Percentiles rank a stretch among this genome's conserved stretches.
Conservation (phyloP, 2,329 filamentous ascomycete species). For the Fusarium odoratissimum region DNA sequence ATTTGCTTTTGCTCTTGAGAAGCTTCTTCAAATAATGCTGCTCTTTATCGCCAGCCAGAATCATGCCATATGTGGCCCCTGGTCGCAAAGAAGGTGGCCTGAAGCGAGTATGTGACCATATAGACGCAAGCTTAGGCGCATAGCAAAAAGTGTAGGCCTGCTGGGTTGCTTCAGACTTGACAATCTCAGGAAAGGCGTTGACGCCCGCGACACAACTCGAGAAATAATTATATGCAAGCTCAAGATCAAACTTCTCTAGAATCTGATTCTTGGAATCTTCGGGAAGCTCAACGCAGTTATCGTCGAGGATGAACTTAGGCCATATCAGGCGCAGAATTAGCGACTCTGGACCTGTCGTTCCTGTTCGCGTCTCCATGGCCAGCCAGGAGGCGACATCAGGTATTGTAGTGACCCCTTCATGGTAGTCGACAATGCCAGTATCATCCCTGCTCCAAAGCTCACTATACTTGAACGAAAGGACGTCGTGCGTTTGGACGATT, state of each 20-base stretch:
- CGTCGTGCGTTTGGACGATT: constrained; percentile 24
- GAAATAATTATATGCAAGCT: constrained; percentile 50
- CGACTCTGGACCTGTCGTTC: constrained; percentile 25
- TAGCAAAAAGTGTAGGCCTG: constrained; percentile 51
- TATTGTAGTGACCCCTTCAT: constrained; percentile 12
- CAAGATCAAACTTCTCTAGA: constrained; percentile 45
- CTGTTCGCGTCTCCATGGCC: constrained; percentile 27
- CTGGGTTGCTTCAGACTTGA: constrained; percentile 2
- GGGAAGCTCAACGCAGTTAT: constrained; percentile 43
- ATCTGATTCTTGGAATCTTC: constrained; percentile 32
- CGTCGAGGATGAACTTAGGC: constrained; percentile 38
- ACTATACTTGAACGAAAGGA: constrained; percentile 41
- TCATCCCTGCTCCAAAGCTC: constrained; percentile 46
- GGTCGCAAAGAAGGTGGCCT: constrained; percentile 9
- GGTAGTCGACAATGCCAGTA: constrained; percentile 32
- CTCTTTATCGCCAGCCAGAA: constrained; percentile 47
- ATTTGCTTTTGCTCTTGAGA: constrained; percentile 43
- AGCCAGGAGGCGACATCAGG: constrained; percentile 40
- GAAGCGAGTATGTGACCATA: constrained; percentile 50
- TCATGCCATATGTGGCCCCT: constrained; percentile 47
- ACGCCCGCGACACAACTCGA: constrained; percentile 51
- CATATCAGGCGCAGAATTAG: constrained; percentile 49
- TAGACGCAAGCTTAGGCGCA: constrained; percentile 52
- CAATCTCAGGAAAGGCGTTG: constrained; percentile 39
- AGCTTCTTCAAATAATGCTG: constrained; percentile 36